phyloP scores from a whole-genome alignment of 192 early-diverging fungal genomes.

The Spizellomyces punctatus region DNA sequence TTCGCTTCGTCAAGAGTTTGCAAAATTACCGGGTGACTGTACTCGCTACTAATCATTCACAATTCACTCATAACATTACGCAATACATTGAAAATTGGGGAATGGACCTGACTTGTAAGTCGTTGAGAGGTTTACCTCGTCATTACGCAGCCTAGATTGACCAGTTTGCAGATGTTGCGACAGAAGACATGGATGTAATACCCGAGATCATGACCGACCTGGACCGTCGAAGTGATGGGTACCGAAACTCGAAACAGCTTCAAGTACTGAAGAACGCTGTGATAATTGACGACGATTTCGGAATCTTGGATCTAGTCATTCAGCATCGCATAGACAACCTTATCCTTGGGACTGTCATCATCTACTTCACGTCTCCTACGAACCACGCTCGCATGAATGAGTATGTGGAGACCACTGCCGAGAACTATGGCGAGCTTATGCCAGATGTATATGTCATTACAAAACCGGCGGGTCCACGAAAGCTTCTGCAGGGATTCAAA shows the following conservation, averaged over 20 bases:
- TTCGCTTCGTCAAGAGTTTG: constrained; percentile 14
- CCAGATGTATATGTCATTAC: constrained; percentile 31
- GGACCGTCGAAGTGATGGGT: constrained; percentile 1
- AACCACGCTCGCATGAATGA: constrained; percentile 38
- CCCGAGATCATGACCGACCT: constrained; percentile 25
- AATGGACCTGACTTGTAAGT: constrained; percentile 31
- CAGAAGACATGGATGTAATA: constrained; percentile 30
- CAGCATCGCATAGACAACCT: constrained; percentile 25
- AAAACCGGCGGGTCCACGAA: constrained; percentile 26
- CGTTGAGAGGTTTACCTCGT: neutral
- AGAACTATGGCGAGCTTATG: constrained; percentile 24
- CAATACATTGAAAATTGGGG: constrained; percentile 37
- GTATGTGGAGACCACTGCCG: constrained; percentile 23
- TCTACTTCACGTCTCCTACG: constrained; percentile 31
- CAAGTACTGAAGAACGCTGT: constrained; percentile 21
- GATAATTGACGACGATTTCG: constrained; percentile 36
- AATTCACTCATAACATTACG: constrained; percentile 24
- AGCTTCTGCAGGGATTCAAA: constrained; percentile 21
- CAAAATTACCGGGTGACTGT: constrained; percentile 15
- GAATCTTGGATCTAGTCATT: constrained; percentile 32
- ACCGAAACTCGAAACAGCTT: neutral
- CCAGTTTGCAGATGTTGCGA: constrained; percentile 20
- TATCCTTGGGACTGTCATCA: constrained; percentile 7
- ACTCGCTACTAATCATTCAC: constrained; percentile 8
- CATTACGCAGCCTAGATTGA: neutral